A percentile compares a stretch with the other conserved stretches of the same genome.
Conservation (phyloP, 306 rosid species). For the Prinsepia uniflora region DNA sequence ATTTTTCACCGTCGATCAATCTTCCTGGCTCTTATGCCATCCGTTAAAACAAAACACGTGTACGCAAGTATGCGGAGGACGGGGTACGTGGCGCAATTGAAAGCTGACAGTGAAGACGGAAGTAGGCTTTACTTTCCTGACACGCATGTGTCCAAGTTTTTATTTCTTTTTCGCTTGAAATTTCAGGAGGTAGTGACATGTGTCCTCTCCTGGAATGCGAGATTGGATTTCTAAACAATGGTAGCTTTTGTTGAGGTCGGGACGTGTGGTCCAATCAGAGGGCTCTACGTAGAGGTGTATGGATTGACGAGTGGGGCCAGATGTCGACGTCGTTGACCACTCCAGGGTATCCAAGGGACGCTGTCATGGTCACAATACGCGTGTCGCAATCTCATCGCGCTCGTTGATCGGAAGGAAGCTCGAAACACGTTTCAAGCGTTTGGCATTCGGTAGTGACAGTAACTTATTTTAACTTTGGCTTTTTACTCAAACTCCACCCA, state of each 20-base stretch:
- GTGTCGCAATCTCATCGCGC: not conserved
- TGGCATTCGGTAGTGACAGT: no score
- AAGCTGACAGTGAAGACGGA: not conserved
- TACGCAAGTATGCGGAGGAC: not conserved
- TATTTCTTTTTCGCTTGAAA: not conserved
- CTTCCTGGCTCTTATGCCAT: not conserved
- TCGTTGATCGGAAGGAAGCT: not conserved
- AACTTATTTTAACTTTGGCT: no score
- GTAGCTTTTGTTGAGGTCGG: conserved; percentile 15
- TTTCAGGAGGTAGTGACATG: conserved; percentile 13
- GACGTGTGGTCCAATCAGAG: conserved; percentile 38
- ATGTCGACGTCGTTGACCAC: conserved; percentile 32
- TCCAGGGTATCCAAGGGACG: not conserved
- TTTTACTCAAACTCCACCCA: no score
- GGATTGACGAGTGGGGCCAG: conserved; percentile 16
- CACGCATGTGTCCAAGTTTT: conserved; percentile 37
- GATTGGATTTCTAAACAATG: not conserved
- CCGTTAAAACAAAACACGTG: conserved; percentile 29
- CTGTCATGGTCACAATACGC: conserved; percentile 8
- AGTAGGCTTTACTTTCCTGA: conserved; percentile 28
- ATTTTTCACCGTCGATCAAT: conserved; percentile 17
- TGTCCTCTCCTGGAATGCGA: conserved; percentile 7
- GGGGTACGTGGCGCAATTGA: conserved; percentile 29
- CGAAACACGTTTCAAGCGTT: not conserved
- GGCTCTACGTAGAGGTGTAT: conserved; percentile 20